A percentile compares a stretch with the other conserved stretches of the same genome.
Evolutionary conservation across 306 rosid species (phyloP).

Genomic region (Dryas octopetala): DNA sequence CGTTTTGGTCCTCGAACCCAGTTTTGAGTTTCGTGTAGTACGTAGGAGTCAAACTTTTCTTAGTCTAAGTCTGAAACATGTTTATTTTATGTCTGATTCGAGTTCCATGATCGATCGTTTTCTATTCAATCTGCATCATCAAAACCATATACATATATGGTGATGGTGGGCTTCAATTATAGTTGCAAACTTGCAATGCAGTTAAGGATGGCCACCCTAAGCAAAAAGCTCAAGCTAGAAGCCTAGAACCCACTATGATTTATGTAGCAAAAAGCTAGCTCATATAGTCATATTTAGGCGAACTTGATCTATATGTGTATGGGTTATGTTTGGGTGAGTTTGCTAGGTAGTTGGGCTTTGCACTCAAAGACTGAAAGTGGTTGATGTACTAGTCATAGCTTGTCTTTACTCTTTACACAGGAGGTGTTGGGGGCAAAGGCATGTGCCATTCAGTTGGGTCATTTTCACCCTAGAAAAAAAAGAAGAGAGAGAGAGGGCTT

Average conservation of each 20-base stretch:
- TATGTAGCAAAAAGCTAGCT: no score
- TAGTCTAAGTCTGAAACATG: constrained; percentile 20
- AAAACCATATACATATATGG: background rate
- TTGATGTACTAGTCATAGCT: background rate
- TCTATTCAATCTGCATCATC: constrained; percentile 11
- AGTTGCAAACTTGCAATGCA: background rate
- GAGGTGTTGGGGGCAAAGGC: background rate
- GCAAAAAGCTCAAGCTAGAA: no score
- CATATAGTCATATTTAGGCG: background rate
- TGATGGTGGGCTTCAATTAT: background rate
- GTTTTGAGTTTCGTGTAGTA: background rate
- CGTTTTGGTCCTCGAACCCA: no score
- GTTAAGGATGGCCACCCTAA: no score
- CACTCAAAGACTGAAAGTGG: background rate
- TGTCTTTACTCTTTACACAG: background rate
- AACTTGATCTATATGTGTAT: background rate
- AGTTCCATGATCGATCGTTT: constrained; percentile 20
- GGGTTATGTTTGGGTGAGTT: background rate
- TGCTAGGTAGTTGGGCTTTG: background rate
- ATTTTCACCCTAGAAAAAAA: constrained; percentile 16
- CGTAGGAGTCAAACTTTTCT: background rate
- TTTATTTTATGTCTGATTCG: constrained; percentile 26
- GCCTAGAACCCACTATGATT: no score
- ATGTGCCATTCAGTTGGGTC: background rate
- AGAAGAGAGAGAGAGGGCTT: no score